Conservation (phyloP, 2,329 filamentous ascomycete species). For the Pseudocercospora pini-densiflorae region DNA sequence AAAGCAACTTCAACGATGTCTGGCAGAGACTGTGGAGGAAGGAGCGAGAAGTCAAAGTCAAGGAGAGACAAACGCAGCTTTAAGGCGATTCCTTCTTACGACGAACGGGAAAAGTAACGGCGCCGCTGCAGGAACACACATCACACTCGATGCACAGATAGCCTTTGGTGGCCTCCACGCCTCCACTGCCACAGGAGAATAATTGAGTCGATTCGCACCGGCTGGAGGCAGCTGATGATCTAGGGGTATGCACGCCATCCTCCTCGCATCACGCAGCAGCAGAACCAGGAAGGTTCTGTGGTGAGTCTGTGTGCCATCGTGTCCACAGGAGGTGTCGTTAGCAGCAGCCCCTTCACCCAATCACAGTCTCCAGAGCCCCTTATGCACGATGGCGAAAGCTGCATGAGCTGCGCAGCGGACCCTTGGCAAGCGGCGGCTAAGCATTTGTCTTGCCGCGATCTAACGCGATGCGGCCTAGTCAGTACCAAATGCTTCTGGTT, state of each 20-base stretch:
- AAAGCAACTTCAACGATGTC: conserved; percentile 16
- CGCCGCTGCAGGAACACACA: background rate
- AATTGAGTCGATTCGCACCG: background rate
- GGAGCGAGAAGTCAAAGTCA: background rate
- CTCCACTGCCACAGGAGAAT: background rate
- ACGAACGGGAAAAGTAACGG: background rate
- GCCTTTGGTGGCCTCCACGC: background rate
- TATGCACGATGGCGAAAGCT: background rate
- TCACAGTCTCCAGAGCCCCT: background rate
- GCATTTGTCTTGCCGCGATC: background rate
- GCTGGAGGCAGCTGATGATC: background rate
- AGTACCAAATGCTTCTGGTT: conserved; percentile 28
- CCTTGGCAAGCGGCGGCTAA: background rate
- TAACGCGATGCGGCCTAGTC: background rate
- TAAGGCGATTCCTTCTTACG: conserved; percentile 2
- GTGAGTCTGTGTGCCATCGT: conserved; percentile 2
- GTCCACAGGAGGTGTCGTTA: conserved; percentile 10
- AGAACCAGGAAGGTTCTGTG: conserved; percentile 4
- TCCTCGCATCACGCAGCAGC: conserved; percentile 2
- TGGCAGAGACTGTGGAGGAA: conserved; percentile 5
- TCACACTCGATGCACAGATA: background rate
- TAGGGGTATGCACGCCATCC: background rate
- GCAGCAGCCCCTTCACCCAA: conserved; percentile 1
- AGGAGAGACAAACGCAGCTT: conserved; percentile 2
- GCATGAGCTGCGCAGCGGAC: conserved; percentile 7